Base-by-base conservation (phyloP, 1,139 yeast species). In the Tardiomyces digboiensis region DNA sequence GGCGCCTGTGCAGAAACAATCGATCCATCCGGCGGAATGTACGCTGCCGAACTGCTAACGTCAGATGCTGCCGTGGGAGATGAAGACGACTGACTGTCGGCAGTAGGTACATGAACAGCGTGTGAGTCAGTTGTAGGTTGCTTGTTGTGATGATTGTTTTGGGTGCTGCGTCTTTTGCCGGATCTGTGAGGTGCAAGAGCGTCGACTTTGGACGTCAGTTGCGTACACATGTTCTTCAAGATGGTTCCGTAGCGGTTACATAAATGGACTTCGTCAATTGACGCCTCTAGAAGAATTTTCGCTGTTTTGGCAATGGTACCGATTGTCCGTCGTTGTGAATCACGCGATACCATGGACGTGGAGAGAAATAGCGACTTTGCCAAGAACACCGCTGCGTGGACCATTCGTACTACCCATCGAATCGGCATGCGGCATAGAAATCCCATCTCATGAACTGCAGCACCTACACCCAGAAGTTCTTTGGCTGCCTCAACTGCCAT, bases 321-420 rank as follows among this genome's bases (percentile, higher is more conserved):
- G 29, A 84, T 70, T 16, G 86, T 81, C 47, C 83, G 91, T 44
- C 80, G 86, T 7, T 77, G 72, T 36, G 58, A 57, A 47, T 71
- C 77, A 46, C 66, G 68, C 38, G 63, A 65, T n/a, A 37, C 42
- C 38, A 62, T 65, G 8, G 59, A 51, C n/a, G 71, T 53, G 7
- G 65, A 56, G 20, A 62, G 53, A 42, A 61, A 52, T 14, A 83
- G 82, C 57, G 94, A 84, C 60, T 88, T 88, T 10, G 89, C 94
- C 45, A 89, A 75, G 59, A 88, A 89, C 2, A 95, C 93, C 6
- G 87, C 89, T 0, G 96, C 88, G 54, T 93, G 76, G n/a, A 89
- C 89, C 33, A 87, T 79, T 47, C 95, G 70, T 1, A 88, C 83
- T 4, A 84, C 80, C 95, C 96, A 88, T 50, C 96, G 70, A 13